Percentiles rank a stretch among this genome's conserved stretches.
These are phyloP conservation scores for Eleusine coracana DNA, from an alignment of 176 grass and related monocot species.

Conservation along the genomic window DNA sequence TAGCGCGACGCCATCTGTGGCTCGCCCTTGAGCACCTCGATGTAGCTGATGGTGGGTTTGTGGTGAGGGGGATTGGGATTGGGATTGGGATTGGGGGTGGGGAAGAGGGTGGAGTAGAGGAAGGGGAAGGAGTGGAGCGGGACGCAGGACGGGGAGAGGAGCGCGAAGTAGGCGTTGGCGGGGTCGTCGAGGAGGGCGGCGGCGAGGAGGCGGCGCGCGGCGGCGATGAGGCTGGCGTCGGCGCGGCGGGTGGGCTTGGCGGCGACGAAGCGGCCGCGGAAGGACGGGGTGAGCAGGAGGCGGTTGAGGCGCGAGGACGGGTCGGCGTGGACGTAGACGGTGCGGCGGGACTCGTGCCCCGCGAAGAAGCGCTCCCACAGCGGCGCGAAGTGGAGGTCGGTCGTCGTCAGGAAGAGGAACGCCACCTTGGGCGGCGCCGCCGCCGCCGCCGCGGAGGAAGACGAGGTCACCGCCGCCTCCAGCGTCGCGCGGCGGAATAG, in stretches of 20 bases:
- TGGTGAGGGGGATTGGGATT: not conserved
- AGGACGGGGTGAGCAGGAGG: slow-evolving; percentile 35
- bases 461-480: slow-evolving; percentile 17
- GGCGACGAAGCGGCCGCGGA: slow-evolving; percentile 65
- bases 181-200: slow-evolving; percentile 71
- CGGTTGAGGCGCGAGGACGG: slow-evolving; percentile 37
- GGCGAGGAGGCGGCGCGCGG: slow-evolving; percentile 63
- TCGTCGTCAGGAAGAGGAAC: slow-evolving; percentile 84
- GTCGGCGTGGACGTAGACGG: slow-evolving; percentile 85
- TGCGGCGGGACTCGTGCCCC: slow-evolving; percentile 44
- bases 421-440: slow-evolving; percentile 66
- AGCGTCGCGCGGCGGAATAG: slow-evolving; percentile 64
- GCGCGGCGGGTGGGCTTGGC: slow-evolving; percentile 65
- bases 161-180: slow-evolving; percentile 76
- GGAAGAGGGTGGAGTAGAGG: slow-evolving; percentile 58
- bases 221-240: slow-evolving; percentile 79
- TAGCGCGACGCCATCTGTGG: slow-evolving; percentile 62
- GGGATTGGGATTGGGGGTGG: accelerated
- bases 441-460: not conserved
- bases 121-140: slow-evolving; percentile 76
- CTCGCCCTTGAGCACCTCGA: slow-evolving; percentile 86
- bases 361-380: slow-evolving; percentile 85
- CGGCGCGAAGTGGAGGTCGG: slow-evolving; percentile 77
- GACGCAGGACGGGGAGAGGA: slow-evolving; percentile 77
- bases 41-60: slow-evolving; percentile 52